These are phyloP conservation scores for Fusarium tjaetaba DNA, from an alignment of 2,329 filamentous ascomycete species.

Conservation along the genomic window DNA sequence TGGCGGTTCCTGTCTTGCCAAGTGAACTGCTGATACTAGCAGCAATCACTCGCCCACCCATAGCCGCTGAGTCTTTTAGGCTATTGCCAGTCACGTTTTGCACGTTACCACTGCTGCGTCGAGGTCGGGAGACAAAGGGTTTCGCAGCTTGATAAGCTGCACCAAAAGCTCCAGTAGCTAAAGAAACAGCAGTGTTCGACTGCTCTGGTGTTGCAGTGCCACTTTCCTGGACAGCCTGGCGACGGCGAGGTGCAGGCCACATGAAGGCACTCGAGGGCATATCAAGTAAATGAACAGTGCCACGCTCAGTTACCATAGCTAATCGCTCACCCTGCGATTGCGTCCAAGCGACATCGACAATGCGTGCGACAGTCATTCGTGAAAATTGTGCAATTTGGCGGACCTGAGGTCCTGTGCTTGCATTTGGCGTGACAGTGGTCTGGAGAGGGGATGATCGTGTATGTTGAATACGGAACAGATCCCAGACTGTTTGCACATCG, in stretches of 20 bases:
- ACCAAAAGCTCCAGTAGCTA: conserved; percentile 76
- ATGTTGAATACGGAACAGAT: conserved; percentile 73
- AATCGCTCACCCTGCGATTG: conserved; percentile 82
- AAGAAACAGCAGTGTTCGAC: conserved; percentile 67
- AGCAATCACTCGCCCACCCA: conserved; percentile 77
- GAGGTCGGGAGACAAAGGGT: conserved; percentile 65
- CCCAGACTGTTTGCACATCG: conserved; percentile 86
- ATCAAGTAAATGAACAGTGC: conserved; percentile 94
- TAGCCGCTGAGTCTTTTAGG: conserved; percentile 70
- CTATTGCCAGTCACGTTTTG: conserved; percentile 52
- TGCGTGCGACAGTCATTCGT: conserved; percentile 88
- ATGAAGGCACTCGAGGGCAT: conserved; percentile 84
- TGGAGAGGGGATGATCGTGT: conserved; percentile 71
- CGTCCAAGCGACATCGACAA: conserved; percentile 91
- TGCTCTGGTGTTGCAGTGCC: conserved; percentile 60
- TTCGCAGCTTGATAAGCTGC: conserved; percentile 76
- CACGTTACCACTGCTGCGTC: conserved; percentile 57
- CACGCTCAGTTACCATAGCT: conserved; percentile 90
- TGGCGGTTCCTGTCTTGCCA: conserved; percentile 75
- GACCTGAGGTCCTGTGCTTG: conserved; percentile 66
- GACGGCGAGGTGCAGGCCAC: conserved; percentile 80
- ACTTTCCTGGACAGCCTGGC: conserved; percentile 56
- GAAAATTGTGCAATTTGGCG: conserved; percentile 90
- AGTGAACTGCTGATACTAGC: conserved; percentile 79
- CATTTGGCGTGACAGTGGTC: conserved; percentile 56